These are phyloP conservation scores for Lactarius evosmus DNA, from an alignment of 768 basidiomycete species.

Conservation along the genomic window DNA sequence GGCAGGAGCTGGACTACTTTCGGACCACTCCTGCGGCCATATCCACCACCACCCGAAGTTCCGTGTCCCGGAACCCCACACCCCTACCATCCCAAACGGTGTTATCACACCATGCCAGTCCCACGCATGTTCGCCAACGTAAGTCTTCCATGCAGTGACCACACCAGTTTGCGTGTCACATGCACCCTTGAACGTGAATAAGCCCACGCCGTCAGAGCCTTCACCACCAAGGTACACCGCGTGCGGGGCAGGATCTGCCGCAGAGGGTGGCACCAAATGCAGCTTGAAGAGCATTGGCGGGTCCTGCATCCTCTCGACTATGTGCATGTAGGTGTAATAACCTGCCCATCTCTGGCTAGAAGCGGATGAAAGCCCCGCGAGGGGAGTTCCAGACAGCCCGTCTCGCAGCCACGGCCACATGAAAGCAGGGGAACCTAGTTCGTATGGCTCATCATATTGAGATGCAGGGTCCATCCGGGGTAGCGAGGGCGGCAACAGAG, in stretches of 20 bases:
- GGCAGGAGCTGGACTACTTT: neutral
- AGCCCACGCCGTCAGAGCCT: neutral
- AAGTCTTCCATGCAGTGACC: neutral
- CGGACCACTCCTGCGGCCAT: slow-evolving; percentile 18
- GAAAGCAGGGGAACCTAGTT: neutral
- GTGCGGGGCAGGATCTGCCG: neutral
- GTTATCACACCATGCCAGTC: slow-evolving; percentile 4
- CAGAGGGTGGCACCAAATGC: neutral
- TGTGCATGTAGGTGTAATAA: neutral
- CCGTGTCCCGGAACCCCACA: neutral
- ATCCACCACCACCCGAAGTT: slow-evolving; percentile 12
- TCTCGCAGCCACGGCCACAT: slow-evolving; percentile 13
- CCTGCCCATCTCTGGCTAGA: slow-evolving; percentile 1
- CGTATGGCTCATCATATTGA: neutral
- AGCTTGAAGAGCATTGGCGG: slow-evolving; percentile 16
- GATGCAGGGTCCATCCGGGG: neutral
- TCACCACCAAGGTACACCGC: neutral
- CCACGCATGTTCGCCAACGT: neutral
- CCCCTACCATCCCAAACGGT: slow-evolving; percentile 19
- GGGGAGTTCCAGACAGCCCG: slow-evolving; percentile 13
- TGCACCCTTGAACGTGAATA: neutral
- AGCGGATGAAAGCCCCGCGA: neutral
- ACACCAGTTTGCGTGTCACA: slow-evolving; percentile 2
- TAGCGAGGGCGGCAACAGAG: neutral
- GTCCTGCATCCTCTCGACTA: neutral